Conservation (phyloP, 31 red algal species). For the Asparagopsis taxiformis region DNA sequence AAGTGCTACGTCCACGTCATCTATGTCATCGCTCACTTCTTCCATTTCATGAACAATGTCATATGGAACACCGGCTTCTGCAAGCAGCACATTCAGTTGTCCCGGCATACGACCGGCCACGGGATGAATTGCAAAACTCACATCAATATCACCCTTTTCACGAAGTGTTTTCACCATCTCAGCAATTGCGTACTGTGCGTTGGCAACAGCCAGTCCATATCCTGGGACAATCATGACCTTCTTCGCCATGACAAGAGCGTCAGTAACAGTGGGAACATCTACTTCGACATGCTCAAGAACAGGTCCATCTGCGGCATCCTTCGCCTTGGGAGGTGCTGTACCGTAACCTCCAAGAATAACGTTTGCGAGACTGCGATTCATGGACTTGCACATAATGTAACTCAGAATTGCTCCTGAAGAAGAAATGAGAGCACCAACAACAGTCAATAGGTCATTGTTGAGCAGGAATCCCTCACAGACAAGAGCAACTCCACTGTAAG, state of each 20-base stretch:
- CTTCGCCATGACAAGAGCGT: conserved; percentile 56
- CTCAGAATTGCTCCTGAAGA: conserved; percentile 72
- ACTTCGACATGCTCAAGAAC: conserved; percentile 23
- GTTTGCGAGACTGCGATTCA: conserved; percentile 62
- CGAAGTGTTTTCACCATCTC: conserved; percentile 66
- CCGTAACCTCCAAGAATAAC: conserved; percentile 78
- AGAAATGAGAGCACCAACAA: conserved; percentile 66
- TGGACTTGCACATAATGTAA: conserved; percentile 77
- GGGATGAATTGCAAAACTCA: conserved; percentile 74
- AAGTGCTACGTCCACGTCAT: conserved; percentile 59
- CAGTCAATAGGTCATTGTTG: conserved; percentile 60
- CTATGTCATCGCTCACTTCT: conserved; percentile 61
- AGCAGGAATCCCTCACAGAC: conserved; percentile 71
- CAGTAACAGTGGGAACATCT: conserved; percentile 46
- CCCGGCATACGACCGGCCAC: conserved; percentile 78
- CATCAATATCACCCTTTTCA: conserved; percentile 52
- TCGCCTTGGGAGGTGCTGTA: conserved; percentile 36
- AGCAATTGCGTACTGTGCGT: conserved; percentile 70
- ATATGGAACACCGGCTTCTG: conserved; percentile 81
- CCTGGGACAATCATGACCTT: conserved; percentile 70
- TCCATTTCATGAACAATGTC: conserved; percentile 84
- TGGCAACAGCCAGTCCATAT: conserved; percentile 75
- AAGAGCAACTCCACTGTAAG: conserved; percentile 64
- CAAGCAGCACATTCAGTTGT: conserved; percentile 72
- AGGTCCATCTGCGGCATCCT: conserved; percentile 12